Evolutionary conservation across 2,329 filamentous ascomycete genomes (phyloP), one percentile per base, ranked within the genome.

Genomic region (Fusarium sp.): DNA sequence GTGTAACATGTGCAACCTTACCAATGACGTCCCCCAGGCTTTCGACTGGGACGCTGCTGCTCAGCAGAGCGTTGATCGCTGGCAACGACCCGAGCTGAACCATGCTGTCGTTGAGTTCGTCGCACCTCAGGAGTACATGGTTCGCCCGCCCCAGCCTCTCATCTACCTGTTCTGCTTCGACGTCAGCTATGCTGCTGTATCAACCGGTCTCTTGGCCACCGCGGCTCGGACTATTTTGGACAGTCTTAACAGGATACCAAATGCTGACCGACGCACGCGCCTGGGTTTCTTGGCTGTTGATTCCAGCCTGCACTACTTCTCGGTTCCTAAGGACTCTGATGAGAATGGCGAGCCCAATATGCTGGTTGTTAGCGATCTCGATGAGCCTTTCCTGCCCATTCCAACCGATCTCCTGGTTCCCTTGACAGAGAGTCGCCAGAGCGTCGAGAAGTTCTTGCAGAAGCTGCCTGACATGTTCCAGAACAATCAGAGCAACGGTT

Each of bases 1-100:
- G 77, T 99, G 96, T 85, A 99, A 99, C 83, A 98, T 99, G 95
- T 99, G 96, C 82, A 98, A 97, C 81, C 86, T 99, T 71, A 98
- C 95, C 74, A 99, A 99, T 79, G 96, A 99, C 75, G 95, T 98
- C 40, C 96, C 96, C n/a, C 96, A 99, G 82, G 95, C 95, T 39
- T 99, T 99, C 73, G 96, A 99, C 80, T 99, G 96, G 96, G 96
- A 99, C 82, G 91, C 94, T 36, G 92, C 94, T 46, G 87, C 94
- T 58, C 95, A 98, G 82, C 95, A 97, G 85, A 92, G 90, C 55
- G 91, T 97, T 53, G 95, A 99, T 79, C 87, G 96, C 78, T 97
- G 96, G 92, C 91, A 97, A 80, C 88, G 96, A 74, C 89, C 94
- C 40, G 96, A 99, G 79, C 86, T 99, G 66, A 99, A 99, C 83